Base-by-base conservation (phyloP, 1,139 yeast species). In the Yamadazyma buinensis region DNA sequence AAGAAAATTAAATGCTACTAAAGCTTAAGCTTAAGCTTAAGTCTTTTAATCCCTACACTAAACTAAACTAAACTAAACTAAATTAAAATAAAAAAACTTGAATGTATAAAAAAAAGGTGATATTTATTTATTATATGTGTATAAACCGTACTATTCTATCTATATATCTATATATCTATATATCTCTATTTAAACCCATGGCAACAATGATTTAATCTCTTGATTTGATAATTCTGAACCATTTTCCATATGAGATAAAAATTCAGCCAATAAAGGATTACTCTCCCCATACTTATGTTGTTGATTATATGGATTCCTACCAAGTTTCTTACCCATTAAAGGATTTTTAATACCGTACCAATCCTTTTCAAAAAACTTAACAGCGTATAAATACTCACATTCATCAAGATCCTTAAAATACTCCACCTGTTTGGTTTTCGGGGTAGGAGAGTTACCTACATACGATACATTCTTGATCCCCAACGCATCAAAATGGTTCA, bases 371-470 rank as follows among this genome's bases (percentile, higher is more conserved):
- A 84, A 85, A 25, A 67, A 65, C n/a, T 55, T 49, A 2, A 77
- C 65, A 0, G 94, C 94, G 55, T 68, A 64, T 24, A 59, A 59
- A 30, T 60, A 53, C 49, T 85, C 95, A 37, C 72, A 59, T 6
- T 49, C 41, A 2, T 52, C 42, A 23, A 82, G 51, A 27, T 73
- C 75, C 4, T 59, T 48, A 40, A 68, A 72, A 47, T 75, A 72
- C 24, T 45, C 52, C 41, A 28, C 46, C 28, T 37, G 54, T 7
- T 38, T 44, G 7, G 5, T 17, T 7, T 49, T 33, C 1, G 84
- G 83, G 4, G 51, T 47, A 2, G 88, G 95, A n/a, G 76, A 71
- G 37, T 77, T 67, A 0, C 92, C 87, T 24, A 80, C 53, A 49
- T 82, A 85, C 3, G 58, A 47, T 2, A 73, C 64, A 9, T 47